phyloP scores from a whole-genome alignment of 1,139 yeast genomes.

The Protomyces inouyei region DNA sequence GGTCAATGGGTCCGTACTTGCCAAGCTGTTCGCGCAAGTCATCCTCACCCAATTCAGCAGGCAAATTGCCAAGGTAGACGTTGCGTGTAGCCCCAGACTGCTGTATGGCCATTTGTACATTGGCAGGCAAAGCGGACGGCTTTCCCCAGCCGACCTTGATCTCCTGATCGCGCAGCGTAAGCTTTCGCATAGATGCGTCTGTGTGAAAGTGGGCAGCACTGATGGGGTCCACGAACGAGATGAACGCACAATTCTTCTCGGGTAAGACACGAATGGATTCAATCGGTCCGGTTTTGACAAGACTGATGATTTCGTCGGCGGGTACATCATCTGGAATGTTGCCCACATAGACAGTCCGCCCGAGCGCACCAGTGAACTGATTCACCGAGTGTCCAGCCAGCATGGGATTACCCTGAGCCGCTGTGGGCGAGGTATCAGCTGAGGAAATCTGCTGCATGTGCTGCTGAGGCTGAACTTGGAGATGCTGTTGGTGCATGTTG shows the following conservation, averaged over 20 bases:
- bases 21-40: conserved; percentile 61
- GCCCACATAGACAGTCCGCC: conserved; percentile 83
- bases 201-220: conserved; percentile 50
- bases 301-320: conserved; percentile 15
- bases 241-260: conserved; percentile 48
- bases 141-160: conserved; percentile 42
- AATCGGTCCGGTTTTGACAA: conserved; percentile 61
- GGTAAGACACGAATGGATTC: conserved; percentile 59
- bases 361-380: conserved; percentile 33
- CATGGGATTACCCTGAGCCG: background rate
- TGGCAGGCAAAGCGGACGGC: conserved; percentile 43
- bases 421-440: background rate
- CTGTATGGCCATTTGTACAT: conserved; percentile 67
- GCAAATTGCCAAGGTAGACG: conserved; percentile 74
- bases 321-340: conserved; percentile 65
- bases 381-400: background rate
- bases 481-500: background rate
- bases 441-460: background rate
- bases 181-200: conserved; percentile 47
- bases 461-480: background rate
- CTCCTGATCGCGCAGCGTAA: conserved; percentile 46
- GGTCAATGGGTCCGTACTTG: conserved; percentile 76
- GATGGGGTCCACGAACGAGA: conserved; percentile 47
- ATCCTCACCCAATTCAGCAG: conserved; percentile 54
- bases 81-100: conserved; percentile 88